These are phyloP conservation scores for Corylus heterophylla DNA, from an alignment of 306 rosid species.

Conservation along the genomic window DNA sequence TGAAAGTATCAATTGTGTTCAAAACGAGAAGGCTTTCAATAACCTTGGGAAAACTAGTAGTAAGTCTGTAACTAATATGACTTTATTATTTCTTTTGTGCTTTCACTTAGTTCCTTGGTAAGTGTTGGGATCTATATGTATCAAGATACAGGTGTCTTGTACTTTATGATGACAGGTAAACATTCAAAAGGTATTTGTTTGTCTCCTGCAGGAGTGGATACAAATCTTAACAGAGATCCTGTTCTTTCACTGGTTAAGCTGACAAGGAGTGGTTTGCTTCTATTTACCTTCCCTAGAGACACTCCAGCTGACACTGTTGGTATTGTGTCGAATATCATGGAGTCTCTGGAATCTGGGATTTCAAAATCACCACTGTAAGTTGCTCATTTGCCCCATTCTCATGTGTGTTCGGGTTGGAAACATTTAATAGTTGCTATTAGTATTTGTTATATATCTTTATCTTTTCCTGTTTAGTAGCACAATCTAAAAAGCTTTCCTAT, in stretches of 20 bases:
- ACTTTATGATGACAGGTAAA: conserved; percentile 45
- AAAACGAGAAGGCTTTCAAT: conserved; percentile 32
- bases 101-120: neutral
- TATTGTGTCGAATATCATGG: conserved; percentile 54
- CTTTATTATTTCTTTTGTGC: conserved; percentile 10
- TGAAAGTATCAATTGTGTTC: conserved; percentile 21
- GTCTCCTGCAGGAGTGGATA: conserved; percentile 35
- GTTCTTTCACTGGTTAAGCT: conserved; percentile 84
- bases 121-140: conserved; percentile 17
- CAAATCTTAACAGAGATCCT: conserved; percentile 29
- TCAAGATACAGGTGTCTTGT: conserved; percentile 16
- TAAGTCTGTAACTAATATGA: conserved; percentile 12
- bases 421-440: neutral
- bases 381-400: conserved; percentile 5
- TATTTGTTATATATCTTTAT: neutral
- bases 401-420: conserved; percentile 11
- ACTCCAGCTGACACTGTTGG: conserved; percentile 48
- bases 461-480: neutral
- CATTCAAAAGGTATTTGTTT: conserved; percentile 19
- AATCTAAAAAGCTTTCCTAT: neutral
- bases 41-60: conserved; percentile 26
- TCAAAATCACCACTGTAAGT: conserved; percentile 61
- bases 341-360: conserved; percentile 49
- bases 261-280: conserved; percentile 79
- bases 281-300: conserved; percentile 50